Evolutionary conservation across 176 grass and related monocot genomes (phyloP), one percentile per base, ranked within the genome.

Genomic region (Alloteropsis semialata): DNA sequence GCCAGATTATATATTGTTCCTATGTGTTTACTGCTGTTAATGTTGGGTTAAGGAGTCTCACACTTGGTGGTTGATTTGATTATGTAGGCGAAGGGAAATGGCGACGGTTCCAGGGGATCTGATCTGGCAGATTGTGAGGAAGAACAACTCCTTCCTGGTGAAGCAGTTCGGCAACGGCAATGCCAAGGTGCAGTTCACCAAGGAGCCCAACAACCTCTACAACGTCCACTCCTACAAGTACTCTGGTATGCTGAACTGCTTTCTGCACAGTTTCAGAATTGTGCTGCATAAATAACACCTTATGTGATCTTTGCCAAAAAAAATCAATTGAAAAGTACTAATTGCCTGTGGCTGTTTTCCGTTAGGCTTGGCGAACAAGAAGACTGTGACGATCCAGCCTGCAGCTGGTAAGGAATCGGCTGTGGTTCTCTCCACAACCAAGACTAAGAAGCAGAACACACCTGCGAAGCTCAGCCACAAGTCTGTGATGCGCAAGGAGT

Each of bases 81-180:
- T 25, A 21, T 76, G 36, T 18, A 88, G 83, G 69, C n/a, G 32
- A 82, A 65, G 37, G 16, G 64, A 82, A 79, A 96, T 93, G 92
- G 87, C 91, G 12, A 83, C 92, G 2, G 69, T 99, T 72, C 89
- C 93, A 5, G 93, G 93, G 4, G 91, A 90, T 63, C 77, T 95
- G 22, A 86, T 99, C 36, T 96, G 97, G 97, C 89, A 99, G 93
- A 82, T 99, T n/a, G 93, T 99, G 51, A 93, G 91, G 85, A 93
- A 92, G 69, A 93, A 99, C 81, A 98, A 98, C 79, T 75, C 70
- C 70, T 98, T 96, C 74, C 67, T 92, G 21, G 75, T 99, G 75
- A 99, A 96, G 85, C 89, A 99, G 78, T 99, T 96, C 46, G 93
- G 91, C 25, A 99, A 91, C 19, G 86, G 91, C 55, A 96, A 93